A percentile compares a stretch with the other conserved stretches of the same genome.
phyloP scores from a whole-genome alignment of 768 basidiomycete genomes.

The Boletus reticuloceps region DNA sequence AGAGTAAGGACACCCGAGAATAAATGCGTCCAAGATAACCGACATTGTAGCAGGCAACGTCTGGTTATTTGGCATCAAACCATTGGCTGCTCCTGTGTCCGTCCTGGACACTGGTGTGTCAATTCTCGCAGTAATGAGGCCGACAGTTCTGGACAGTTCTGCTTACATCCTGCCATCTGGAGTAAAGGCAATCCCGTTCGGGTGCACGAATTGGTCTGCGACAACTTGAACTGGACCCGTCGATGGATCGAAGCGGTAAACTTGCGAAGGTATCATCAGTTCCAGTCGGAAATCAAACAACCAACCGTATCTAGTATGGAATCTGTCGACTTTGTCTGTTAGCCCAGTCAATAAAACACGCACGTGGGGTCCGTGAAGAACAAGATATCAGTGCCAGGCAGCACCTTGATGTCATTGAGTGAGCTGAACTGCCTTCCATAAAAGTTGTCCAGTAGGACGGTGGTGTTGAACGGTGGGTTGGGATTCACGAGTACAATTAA shows the following conservation, averaged over 20 bases:
- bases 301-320: conserved; percentile 56
- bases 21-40: conserved; percentile 19
- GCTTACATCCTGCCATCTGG: conserved; percentile 59
- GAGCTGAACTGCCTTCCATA: conserved; percentile 82
- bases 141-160: too few species aligned
- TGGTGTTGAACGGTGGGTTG: conserved; percentile 58
- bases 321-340: neutral
- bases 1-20: neutral
- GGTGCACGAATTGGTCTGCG: conserved; percentile 71
- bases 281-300: conserved; percentile 62
- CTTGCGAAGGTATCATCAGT: conserved; percentile 43
- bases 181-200: conserved; percentile 74
- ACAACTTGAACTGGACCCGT: conserved; percentile 67
- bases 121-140: neutral
- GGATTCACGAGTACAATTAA: conserved; percentile 67
- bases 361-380: conserved; percentile 77
- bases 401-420: conserved; percentile 74
- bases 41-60: conserved; percentile 69
- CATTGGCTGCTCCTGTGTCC: conserved; percentile 36
- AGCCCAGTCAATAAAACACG: conserved; percentile 19
- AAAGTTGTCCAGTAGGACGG: conserved; percentile 71
- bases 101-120: conserved; percentile 21
- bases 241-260: conserved; percentile 44
- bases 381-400: conserved; percentile 60
- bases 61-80: conserved; percentile 47